Evolutionary conservation across 2,329 filamentous ascomycete genomes (phyloP).

Genomic region (Fusarium pseudocircinatum): DNA sequence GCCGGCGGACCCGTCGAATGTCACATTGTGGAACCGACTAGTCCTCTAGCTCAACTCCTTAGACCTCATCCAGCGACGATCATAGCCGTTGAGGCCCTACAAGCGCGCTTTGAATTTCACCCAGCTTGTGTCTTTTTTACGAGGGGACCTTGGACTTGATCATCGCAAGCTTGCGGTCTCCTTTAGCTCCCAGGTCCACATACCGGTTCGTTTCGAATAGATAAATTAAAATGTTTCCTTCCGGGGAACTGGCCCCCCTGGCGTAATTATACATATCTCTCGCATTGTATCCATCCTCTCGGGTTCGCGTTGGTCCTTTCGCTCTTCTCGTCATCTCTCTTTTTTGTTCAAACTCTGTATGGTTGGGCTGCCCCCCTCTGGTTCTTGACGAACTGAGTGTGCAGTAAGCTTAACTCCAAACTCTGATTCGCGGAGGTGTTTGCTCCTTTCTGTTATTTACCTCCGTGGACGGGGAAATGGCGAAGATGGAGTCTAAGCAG

Average conservation of each 20-base stretch:
- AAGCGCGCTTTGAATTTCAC: not conserved
- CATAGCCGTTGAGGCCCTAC: not conserved
- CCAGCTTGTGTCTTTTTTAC: not conserved
- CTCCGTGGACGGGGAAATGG: not conserved
- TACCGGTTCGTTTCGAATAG: not conserved
- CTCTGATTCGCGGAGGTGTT: not conserved
- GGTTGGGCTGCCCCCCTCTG: not conserved
- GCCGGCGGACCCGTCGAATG: not conserved
- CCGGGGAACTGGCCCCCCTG: not conserved
- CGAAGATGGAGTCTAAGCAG: constrained; percentile 23
- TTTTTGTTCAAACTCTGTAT: not conserved
- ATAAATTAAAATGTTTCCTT: not conserved
- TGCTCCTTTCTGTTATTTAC: not conserved
- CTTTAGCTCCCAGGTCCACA: not conserved
- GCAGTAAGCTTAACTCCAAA: not conserved
- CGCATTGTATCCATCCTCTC: not conserved
- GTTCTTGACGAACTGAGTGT: constrained; percentile 8
- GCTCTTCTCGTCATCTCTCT: not conserved
- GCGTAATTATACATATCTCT: constrained; percentile 17
- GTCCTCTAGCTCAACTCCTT: not conserved
- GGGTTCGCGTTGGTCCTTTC: constrained; percentile 9
- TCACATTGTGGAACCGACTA: not conserved
- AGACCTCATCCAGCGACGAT: not conserved
- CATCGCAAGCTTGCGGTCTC: not conserved
- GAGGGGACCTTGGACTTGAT: not conserved